Percentiles rank a stretch among this genome's conserved stretches.
Evolutionary conservation across 805 yeast genomes (phyloP).

Genomic region (Komagataella populi): DNA sequence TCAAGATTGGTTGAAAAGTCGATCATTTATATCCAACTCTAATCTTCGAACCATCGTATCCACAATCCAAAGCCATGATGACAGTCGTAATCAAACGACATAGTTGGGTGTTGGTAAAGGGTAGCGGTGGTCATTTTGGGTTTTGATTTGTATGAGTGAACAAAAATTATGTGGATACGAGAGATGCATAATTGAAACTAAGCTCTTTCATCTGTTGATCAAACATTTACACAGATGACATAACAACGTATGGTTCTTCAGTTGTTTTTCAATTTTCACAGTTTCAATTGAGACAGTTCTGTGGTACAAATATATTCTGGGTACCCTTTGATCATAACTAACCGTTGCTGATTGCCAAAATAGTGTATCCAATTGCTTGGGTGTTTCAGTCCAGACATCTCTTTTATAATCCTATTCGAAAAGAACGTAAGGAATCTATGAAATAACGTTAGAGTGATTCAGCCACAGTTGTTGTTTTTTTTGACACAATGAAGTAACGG

Average conservation of each 20-base stretch:
- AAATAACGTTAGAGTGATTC: too few relatives aligned
- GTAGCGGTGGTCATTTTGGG: not conserved
- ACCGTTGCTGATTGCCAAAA: too few relatives aligned
- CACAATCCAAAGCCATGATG: not conserved
- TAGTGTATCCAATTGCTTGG: too few relatives aligned
- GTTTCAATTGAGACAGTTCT: too few relatives aligned
- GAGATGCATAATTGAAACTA: not conserved
- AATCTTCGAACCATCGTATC: not conserved
- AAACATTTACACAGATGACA: not conserved
- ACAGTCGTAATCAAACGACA: not conserved
- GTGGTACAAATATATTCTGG: too few relatives aligned
- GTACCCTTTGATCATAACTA: too few relatives aligned
- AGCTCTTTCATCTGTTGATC: slow-evolving; percentile 1
- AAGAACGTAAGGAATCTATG: too few relatives aligned
- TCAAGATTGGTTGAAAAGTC: not conserved
- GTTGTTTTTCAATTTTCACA: not conserved
- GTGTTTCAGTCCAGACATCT: too few relatives aligned
- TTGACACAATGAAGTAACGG: too few relatives aligned
- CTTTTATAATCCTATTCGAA: too few relatives aligned
- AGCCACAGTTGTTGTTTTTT: too few relatives aligned
- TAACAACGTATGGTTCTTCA: not conserved
- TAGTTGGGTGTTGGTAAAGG: not conserved
- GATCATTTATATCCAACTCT: not conserved
- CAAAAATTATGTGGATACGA: not conserved
- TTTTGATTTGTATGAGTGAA: not conserved